Percentiles rank a stretch among this genome's conserved stretches.
Conservation (phyloP, 345 rosid genomes). For the Heritiera fomes region DNA sequence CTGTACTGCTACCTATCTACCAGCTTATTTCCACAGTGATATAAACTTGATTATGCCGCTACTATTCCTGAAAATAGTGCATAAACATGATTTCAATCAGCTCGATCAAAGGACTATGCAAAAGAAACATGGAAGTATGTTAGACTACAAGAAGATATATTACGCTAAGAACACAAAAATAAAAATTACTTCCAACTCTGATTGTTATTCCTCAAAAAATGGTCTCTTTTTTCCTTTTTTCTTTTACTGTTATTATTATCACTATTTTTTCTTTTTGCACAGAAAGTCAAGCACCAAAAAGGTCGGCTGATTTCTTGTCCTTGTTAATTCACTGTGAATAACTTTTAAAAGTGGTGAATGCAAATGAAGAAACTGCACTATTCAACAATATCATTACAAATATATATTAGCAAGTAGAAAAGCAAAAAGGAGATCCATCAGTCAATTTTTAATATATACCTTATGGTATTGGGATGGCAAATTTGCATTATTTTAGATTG, state of each 20-base stretch:
- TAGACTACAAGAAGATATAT: background rate
- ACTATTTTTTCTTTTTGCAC: background rate
- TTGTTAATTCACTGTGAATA: too few species aligned
- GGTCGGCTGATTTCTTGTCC: too few species aligned
- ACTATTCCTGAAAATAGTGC: constrained; percentile 25
- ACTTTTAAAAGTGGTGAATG: too few species aligned
- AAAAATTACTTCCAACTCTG: background rate
- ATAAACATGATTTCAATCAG: background rate
- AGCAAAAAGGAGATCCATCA: background rate
- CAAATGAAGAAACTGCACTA: background rate
- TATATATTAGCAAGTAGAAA: too few species aligned
- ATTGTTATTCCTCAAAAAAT: background rate
- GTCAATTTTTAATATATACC: constrained; percentile 15
- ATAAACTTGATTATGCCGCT: constrained; percentile 1
- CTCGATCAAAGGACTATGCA: background rate
- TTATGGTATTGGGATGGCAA: constrained; percentile 22
- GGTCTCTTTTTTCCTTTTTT: too few species aligned
- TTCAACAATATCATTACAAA: too few species aligned
- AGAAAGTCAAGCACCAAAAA: background rate
- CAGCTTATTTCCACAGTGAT: constrained; percentile 25
- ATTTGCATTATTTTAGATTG: background rate
- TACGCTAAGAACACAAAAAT: background rate
- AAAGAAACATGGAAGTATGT: background rate
- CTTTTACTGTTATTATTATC: too few species aligned
- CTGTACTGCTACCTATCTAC: background rate